Evolutionary conservation across 2,329 filamentous ascomycete species (phyloP), one percentile per base, ranked within the genome.

Genomic region (Epichloe elymi): DNA sequence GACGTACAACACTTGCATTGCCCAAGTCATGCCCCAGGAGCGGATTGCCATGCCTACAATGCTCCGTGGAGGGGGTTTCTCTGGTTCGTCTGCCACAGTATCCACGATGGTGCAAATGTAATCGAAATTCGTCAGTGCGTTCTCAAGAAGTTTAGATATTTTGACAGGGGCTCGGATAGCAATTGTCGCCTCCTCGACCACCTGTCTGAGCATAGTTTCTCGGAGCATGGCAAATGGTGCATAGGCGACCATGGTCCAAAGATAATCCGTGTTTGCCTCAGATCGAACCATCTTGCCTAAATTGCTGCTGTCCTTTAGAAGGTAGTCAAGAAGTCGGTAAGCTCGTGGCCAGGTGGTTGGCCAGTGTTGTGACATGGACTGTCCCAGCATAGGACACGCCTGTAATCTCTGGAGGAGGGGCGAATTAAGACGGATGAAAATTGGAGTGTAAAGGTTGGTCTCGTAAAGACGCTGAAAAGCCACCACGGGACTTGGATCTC

Each of bases 161-260:
- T 53, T 57, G 11, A 46, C 30, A 1, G 55, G 38, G 17, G 48
- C 35, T 48, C 50, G 49, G 30, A 56, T 48, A 12, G 56, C 47
- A 10, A 19, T 40, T 4, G 48, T 46, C 10, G 50, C 52, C 33
- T 56, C 55, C 19, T 54, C 51, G 20, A 57, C 55, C 4, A 43
- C 49, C 38, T 55, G 38, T 40, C 19, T 37, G 3, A 49, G 52
- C 26, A 37, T 51, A 0, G 12, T 42, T 1, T 51, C 43, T 15
- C 51, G 54, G 6, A 58, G 49, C 10, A 38, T 51, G 3, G 51
- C 50, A 7, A 58, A 26, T 11, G 55, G 57, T 4, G 53, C 46
- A 33, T 51, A 56, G 26, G 53, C 54, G 3, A 48, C 55, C 52
- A 58, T 51, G 46, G 39, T 50, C 55, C 57, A 58, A 5, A 56